A percentile compares a stretch with the other conserved stretches of the same genome.
phyloP scores from a whole-genome alignment of 495 filamentous ascomycete species.

The Penicillium odoratum region DNA sequence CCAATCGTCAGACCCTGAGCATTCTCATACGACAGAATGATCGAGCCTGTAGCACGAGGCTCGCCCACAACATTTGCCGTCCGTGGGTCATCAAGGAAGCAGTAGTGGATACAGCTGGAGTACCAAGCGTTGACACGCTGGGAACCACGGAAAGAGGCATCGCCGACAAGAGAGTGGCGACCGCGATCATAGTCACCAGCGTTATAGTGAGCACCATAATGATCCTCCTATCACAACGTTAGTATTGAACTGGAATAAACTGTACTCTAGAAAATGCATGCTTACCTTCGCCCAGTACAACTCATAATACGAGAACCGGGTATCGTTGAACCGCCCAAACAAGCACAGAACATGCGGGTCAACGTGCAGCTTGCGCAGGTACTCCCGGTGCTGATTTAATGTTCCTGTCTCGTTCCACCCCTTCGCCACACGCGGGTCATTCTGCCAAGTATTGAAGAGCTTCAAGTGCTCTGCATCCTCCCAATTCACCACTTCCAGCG shows the following conservation, averaged over 20 bases:
- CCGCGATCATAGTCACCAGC: conserved; percentile 65
- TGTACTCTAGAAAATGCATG: not conserved
- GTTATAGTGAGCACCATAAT: conserved; percentile 64
- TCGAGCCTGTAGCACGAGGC: conserved; percentile 59
- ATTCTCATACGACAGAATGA: conserved; percentile 65
- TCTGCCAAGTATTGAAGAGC: conserved; percentile 68
- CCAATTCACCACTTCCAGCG: conserved; percentile 62
- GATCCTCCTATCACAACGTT: conserved; percentile 55
- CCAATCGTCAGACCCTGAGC: conserved; percentile 63
- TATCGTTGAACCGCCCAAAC: conserved; percentile 61
- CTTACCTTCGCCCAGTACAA: conserved; percentile 70
- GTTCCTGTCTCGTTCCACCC: conserved; percentile 70
- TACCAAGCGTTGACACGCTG: conserved; percentile 70
- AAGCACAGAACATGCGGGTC: conserved; percentile 64
- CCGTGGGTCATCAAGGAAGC: conserved; percentile 68
- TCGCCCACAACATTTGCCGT: conserved; percentile 64
- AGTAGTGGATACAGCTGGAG: conserved; percentile 67
- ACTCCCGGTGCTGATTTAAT: conserved; percentile 61
- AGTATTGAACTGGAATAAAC: conserved; percentile 3
- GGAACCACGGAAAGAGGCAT: conserved; percentile 60
- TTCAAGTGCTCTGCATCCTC: conserved; percentile 52
- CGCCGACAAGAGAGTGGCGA: conserved; percentile 67
- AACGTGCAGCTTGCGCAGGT: conserved; percentile 57
- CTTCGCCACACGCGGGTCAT: conserved; percentile 67
- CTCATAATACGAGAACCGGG: conserved; percentile 66